These are phyloP conservation scores for Pseudocercospora musae DNA, from an alignment of 2,329 filamentous ascomycete species.

Conservation along the genomic window DNA sequence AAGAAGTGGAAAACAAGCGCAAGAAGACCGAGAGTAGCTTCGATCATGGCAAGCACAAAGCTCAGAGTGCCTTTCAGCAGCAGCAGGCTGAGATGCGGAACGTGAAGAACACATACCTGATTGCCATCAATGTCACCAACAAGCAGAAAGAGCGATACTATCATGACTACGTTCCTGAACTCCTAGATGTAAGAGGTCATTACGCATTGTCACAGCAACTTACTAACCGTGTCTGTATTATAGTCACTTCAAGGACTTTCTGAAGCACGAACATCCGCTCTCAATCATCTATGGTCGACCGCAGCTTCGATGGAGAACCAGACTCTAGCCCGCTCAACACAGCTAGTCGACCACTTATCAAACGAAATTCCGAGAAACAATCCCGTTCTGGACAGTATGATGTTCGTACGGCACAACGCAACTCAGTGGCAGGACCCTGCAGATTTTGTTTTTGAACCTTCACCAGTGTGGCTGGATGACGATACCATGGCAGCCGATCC, in stretches of 20 bases:
- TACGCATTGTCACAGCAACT: background rate
- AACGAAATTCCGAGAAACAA: slow-evolving; percentile 84
- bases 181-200: slow-evolving; percentile 68
- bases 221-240: slow-evolving; percentile 1
- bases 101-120: slow-evolving; percentile 95
- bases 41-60: slow-evolving; percentile 80
- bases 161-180: slow-evolving; percentile 90
- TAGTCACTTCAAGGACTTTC: slow-evolving; percentile 81
- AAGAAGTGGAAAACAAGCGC: slow-evolving; percentile 88
- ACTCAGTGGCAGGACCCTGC: slow-evolving; percentile 74
- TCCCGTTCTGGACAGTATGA: slow-evolving; percentile 88
- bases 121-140: slow-evolving; percentile 93
- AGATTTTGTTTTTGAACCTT: slow-evolving; percentile 86
- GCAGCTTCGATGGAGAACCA: slow-evolving; percentile 76
- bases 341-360: slow-evolving; percentile 68
- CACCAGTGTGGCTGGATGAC: slow-evolving; percentile 95
- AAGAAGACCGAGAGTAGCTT: slow-evolving; percentile 96
- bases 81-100: slow-evolving; percentile 96
- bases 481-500: slow-evolving; percentile 83
- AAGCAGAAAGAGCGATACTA: slow-evolving; percentile 98
- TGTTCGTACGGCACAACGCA: slow-evolving; percentile 94
- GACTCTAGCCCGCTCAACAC: slow-evolving; percentile 71
- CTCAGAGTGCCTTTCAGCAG: slow-evolving; percentile 85
- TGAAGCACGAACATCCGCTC: slow-evolving; percentile 77
- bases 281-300: slow-evolving; percentile 82